phyloP scores from a whole-genome alignment of 345 rosid species.

The Kandelia obovata region DNA sequence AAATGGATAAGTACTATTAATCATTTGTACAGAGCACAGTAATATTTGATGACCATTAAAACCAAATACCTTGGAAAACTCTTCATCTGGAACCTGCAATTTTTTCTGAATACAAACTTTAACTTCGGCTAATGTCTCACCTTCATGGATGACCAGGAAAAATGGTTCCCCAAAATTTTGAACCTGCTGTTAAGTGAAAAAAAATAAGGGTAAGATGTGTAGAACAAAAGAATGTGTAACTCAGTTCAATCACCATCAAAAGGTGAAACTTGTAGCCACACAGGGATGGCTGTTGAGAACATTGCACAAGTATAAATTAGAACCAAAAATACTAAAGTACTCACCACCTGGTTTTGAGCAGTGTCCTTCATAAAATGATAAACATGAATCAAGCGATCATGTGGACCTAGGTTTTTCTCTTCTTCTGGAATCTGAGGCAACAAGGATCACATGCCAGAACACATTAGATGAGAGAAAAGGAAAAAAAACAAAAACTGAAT shows the following conservation, averaged over 20 bases:
- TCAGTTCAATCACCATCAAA: background rate
- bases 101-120: slow-evolving; percentile 47
- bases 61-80: slow-evolving; percentile 29
- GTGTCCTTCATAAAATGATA: slow-evolving; percentile 87
- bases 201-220: background rate
- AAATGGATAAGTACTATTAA: background rate
- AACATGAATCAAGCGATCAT: slow-evolving; percentile 87
- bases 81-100: slow-evolving; percentile 38
- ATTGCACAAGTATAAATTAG: background rate
- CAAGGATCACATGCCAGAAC: background rate
- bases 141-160: slow-evolving; percentile 88
- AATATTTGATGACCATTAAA: background rate
- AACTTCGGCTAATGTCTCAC: slow-evolving; percentile 77
- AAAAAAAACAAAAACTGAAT: background rate
- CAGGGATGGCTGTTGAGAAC: background rate
- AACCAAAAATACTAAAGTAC: background rate
- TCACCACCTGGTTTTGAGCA: slow-evolving; percentile 68
- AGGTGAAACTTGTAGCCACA: background rate
- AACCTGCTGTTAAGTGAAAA: slow-evolving; percentile 51
- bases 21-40: background rate
- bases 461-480: background rate
- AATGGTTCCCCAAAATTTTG: slow-evolving; percentile 97
- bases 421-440: slow-evolving; percentile 79
- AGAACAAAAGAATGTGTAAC: background rate
- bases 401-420: slow-evolving; percentile 87